phyloP scores from a whole-genome alignment of 805 yeast genomes.

The Cyberlindnera bimundalis region DNA sequence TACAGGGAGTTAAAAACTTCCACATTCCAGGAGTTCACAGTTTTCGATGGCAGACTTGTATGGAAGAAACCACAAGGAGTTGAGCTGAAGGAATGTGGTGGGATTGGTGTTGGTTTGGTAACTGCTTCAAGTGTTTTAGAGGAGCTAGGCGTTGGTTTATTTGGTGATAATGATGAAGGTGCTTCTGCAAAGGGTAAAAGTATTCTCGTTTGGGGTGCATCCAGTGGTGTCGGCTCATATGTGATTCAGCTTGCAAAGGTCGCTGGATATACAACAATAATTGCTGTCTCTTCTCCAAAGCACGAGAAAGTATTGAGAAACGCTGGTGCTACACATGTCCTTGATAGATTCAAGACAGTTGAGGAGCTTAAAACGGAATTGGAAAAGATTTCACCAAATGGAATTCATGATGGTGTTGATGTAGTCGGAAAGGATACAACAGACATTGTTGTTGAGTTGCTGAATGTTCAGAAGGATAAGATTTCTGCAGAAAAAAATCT shows the following conservation, averaged over 20 bases:
- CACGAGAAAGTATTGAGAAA: constrained; percentile 33
- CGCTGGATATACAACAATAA: constrained; percentile 36
- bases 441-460: constrained; percentile 28
- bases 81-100: constrained; percentile 39
- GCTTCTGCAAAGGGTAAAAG: constrained; percentile 4
- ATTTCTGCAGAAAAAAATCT: constrained; percentile 23
- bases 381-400: constrained; percentile 25
- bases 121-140: constrained; percentile 38
- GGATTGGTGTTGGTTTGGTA: constrained; percentile 45
- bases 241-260: constrained; percentile 40
- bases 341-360: constrained; percentile 33
- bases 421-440: constrained; percentile 42
- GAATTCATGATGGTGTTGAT: constrained; percentile 39
- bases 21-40: constrained; percentile 45
- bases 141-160: constrained; percentile 23
- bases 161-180: constrained; percentile 14
- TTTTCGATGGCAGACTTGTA: constrained; percentile 41
- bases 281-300: constrained; percentile 43
- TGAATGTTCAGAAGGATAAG: constrained; percentile 21
- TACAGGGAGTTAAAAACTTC: constrained; percentile 45
- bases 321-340: constrained; percentile 42
- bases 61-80: constrained; percentile 40
- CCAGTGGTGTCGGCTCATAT: constrained; percentile 44
- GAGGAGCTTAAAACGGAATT: constrained; percentile 25
- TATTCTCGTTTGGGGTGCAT: constrained; percentile 46